These are phyloP conservation scores for Paramecium primaurelia DNA, from an alignment of 73 alveolate species.

Conservation along the genomic window DNA sequence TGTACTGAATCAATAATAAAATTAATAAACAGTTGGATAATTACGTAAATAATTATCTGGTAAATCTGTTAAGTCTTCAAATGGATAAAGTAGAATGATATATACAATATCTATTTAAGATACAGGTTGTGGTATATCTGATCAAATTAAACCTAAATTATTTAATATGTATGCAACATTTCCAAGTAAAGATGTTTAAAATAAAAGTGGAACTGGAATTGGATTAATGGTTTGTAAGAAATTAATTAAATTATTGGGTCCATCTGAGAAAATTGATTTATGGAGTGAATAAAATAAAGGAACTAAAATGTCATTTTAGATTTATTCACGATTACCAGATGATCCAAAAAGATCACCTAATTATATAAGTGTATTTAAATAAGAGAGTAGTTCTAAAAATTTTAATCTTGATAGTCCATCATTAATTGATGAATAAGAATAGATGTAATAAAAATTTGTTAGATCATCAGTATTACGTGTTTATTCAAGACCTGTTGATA, in stretches of 20 bases:
- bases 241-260: conserved; percentile 43
- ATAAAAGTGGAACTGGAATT: conserved; percentile 57
- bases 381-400: conserved; percentile 20
- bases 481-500: conserved; percentile 7
- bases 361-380: conserved; percentile 43
- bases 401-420: background rate
- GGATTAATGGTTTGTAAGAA: conserved; percentile 60
- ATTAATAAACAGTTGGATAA: background rate
- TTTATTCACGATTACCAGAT: conserved; percentile 26
- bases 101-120: conserved; percentile 45
- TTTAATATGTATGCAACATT: conserved; percentile 55
- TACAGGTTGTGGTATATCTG: conserved; percentile 62
- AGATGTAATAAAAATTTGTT: background rate
- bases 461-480: conserved; percentile 10
- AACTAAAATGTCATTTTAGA: conserved; percentile 42
- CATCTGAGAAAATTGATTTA: conserved; percentile 28
- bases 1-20: background rate
- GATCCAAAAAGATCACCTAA: conserved; percentile 4
- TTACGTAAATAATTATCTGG: background rate
- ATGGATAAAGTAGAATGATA: background rate
- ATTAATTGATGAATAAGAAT: background rate
- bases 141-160: conserved; percentile 49
- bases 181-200: conserved; percentile 19
- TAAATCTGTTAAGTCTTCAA: background rate
- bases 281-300: conserved; percentile 54